Conservation (phyloP, 108 stramenopile species). For the Seminavis robusta region DNA sequence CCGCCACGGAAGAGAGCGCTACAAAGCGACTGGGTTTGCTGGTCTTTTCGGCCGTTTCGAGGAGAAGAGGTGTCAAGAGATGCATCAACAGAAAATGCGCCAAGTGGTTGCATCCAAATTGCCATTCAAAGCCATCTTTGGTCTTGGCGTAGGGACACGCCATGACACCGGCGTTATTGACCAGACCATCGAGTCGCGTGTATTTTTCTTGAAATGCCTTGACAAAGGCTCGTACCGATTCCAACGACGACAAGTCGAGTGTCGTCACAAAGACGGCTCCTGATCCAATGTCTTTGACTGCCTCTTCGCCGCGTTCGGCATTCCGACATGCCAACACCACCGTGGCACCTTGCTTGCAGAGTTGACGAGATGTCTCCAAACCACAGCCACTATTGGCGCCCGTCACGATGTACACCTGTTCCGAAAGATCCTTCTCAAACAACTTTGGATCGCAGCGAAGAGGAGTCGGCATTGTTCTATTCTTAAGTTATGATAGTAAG, state of each 20-base stretch:
- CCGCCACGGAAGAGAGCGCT: conserved; percentile 14
- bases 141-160: conserved; percentile 13
- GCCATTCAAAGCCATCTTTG: conserved; percentile 35
- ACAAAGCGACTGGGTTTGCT: conserved; percentile 22
- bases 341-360: conserved; percentile 34
- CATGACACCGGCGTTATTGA: conserved; percentile 45
- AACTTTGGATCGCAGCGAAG: conserved; percentile 33
- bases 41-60: conserved; percentile 21
- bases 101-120: conserved; percentile 37
- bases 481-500: too few species aligned
- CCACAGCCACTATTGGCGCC: conserved; percentile 55
- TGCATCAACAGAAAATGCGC: conserved; percentile 27
- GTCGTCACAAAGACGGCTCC: neutral
- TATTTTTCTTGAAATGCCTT: conserved; percentile 11
- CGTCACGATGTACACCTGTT: conserved; percentile 28
- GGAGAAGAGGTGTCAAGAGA: conserved; percentile 13
- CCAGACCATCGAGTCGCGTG: conserved; percentile 24
- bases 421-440: conserved; percentile 27
- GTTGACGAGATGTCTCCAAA: conserved; percentile 41
- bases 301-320: conserved; percentile 4
- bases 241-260: neutral
- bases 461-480: conserved; percentile 23
- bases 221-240: conserved; percentile 13
- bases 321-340: conserved; percentile 42
- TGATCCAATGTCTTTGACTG: conserved; percentile 13